phyloP scores from a whole-genome alignment of 495 filamentous ascomycete species.

The Parathielavia hyrcaniae region DNA sequence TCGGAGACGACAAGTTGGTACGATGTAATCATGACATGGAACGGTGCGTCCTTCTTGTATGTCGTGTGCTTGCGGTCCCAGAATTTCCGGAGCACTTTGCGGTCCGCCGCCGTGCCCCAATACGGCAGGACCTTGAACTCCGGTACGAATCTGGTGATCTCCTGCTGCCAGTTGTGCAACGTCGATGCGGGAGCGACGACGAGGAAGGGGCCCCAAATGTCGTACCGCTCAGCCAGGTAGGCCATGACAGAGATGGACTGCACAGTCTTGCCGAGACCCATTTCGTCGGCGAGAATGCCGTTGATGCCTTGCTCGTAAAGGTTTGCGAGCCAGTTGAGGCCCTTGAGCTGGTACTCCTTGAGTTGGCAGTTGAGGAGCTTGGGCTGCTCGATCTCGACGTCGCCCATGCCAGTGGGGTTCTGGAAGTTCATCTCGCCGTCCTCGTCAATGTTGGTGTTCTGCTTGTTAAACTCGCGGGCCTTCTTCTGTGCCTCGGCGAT shows the following conservation, averaged over 20 bases:
- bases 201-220: conserved; percentile 97
- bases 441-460: conserved; percentile 57
- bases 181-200: conserved; percentile 96
- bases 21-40: conserved; percentile 93
- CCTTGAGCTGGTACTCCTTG: conserved; percentile 98
- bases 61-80: conserved; percentile 98
- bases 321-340: conserved; percentile 98
- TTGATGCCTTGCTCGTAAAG: conserved; percentile 99
- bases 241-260: conserved; percentile 99
- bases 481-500: conserved; percentile 92
- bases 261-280: conserved; percentile 98
- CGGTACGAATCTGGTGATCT: conserved; percentile 90
- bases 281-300: conserved; percentile 96
- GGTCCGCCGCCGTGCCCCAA: conserved; percentile 91
- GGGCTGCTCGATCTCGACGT: conserved; percentile 88
- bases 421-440: conserved; percentile 99
- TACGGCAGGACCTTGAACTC: conserved; percentile 91
- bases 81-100: conserved; percentile 95
- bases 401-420: conserved; percentile 89
- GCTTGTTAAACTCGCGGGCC: conserved; percentile 83
- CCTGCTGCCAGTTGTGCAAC: conserved; percentile 98
- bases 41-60: conserved; percentile 84
- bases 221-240: conserved; percentile 91
- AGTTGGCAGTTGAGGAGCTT: conserved; percentile 88
- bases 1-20: conserved; percentile 97